Base-by-base conservation (phyloP, 129 eudicot genomes). In the Pittosporum tobira region DNA sequence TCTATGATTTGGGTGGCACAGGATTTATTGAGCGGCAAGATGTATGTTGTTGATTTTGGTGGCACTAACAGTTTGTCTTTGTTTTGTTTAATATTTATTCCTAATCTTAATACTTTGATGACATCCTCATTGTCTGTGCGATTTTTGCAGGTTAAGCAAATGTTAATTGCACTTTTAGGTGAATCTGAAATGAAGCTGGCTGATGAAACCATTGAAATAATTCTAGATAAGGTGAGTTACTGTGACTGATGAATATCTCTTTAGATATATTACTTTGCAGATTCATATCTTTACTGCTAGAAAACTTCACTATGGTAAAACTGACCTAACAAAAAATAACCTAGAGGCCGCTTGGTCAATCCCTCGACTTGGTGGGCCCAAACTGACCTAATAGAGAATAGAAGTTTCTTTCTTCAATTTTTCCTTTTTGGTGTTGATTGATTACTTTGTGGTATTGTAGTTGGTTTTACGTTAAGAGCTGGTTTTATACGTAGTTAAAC, bases 11-110 rank as follows among this genome's bases (percentile, higher is more conserved):
- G 94, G 99, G 87, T 53, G 90, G 83, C 72, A 91, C 99, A 14
- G 99, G 99, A 65, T 87, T 78, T 72, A 91, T 91, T 54, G 99
- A 91, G 73, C 94, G 99, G 25, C 96, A 91, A 38, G 99, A 91
- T 96, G 99, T 87, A 84, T 44, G 48, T 47, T 65, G 30, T 44
- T 50, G 46, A n/a, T n/a, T n/a, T n/a, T n/a, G n/a, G n/a, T n/a
- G n/a, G n/a, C n/a, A n/a, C n/a, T n/a, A n/a, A n/a, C n/a, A n/a
- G n/a, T n/a, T n/a, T n/a, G n/a, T n/a, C n/a, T n/a, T n/a, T n/a
- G n/a, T n/a, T n/a, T n/a, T n/a, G n/a, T n/a, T n/a, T n/a, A n/a
- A n/a, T n/a, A n/a, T n/a, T n/a, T n/a, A n/a, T n/a, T n/a, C n/a
- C n/a, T n/a, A n/a, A n/a, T n/a, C n/a, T n/a, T n/a, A n/a, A n/a